phyloP scores from a whole-genome alignment of 2,329 filamentous ascomycete genomes.

The Verticillium zaregamsianum region DNA sequence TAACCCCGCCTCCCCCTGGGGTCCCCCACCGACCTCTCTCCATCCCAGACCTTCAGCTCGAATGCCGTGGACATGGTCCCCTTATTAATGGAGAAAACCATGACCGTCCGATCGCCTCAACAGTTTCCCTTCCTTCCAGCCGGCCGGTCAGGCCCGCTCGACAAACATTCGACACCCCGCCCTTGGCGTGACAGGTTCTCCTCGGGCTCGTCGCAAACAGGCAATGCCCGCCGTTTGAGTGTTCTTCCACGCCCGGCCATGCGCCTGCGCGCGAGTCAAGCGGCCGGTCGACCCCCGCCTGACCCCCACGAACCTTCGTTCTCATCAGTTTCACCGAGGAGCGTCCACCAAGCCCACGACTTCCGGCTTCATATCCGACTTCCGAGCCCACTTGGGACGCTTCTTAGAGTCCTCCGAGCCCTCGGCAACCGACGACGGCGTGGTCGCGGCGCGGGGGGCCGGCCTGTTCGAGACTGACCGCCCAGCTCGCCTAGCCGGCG shows the following conservation, averaged over 20 bases:
- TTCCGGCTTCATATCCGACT: not conserved
- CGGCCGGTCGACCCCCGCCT: not conserved
- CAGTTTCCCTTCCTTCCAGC: not conserved
- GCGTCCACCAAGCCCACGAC: not conserved
- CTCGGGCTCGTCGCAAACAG: not conserved
- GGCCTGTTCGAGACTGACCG: not conserved
- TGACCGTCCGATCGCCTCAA: not conserved
- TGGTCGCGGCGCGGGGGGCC: not conserved
- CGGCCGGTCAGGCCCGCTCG: not conserved
- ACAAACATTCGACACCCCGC: not conserved
- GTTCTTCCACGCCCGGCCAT: not conserved
- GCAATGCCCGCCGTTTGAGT: not conserved
- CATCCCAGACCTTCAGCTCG: not conserved
- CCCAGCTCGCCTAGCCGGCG: not conserved
- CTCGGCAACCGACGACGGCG: not conserved
- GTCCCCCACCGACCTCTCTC: not conserved
- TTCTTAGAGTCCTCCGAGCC: not conserved
- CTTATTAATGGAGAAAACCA: not conserved
- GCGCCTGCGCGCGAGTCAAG: not conserved
- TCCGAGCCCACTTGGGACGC: not conserved
- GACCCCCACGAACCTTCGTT: not conserved
- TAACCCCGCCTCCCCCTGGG: not conserved
- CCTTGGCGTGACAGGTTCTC: not conserved
- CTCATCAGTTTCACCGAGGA: not conserved
- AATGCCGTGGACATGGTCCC: not conserved